Base-by-base conservation (phyloP, 495 filamentous ascomycete species). In the Xylaria cubensis region DNA sequence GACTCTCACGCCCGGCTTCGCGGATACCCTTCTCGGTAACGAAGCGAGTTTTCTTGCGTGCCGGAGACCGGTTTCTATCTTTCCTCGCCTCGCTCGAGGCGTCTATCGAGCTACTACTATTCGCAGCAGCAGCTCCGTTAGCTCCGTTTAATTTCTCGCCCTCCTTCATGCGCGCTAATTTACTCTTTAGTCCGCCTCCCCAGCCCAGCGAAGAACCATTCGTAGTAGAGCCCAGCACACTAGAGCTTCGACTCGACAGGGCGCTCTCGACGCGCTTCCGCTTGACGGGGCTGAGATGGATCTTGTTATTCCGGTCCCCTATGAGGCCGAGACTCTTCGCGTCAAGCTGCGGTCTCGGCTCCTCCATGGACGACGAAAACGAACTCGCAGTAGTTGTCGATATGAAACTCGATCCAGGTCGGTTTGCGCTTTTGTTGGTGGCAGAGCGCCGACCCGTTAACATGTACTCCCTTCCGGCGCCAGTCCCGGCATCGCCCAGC, bases 41-140 rank as follows among this genome's bases (percentile, higher is more conserved):
- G 76, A 97, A 96, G 21, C 93, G 84, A 17, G 93, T 96, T 84
- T 94, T 96, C 81, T 96, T 95, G 74, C 85, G 84, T 15, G 88
- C 85, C 5, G 88, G 86, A 78, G 84, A 81, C 48, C 74, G 74
- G 4, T 75, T 73, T 19, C 59, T 34, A 70, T 72, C 64, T 74
- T 74, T 55, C 6, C 26, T 19, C 13, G 29, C 32, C 21, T 59
- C 66, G 36, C 26, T 39, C 19, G 41, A 48, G 15, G 19, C 46
- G 21, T 21, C 67, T 42, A 46, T 69, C 70, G 4, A 29, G 26
- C 36, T 61, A 70, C 12, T 61, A 55, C 56, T 67, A 15, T 78
- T 78, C 67, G 80, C 74, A 10, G 79, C 74, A 10, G 79, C 80
- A 34, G 82, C 63, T 51, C 61, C 64, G 19, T 70, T 75, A 6